Base-by-base conservation (phyloP, 768 basidiomycete species). In the Peribolospora kevripleyi region DNA sequence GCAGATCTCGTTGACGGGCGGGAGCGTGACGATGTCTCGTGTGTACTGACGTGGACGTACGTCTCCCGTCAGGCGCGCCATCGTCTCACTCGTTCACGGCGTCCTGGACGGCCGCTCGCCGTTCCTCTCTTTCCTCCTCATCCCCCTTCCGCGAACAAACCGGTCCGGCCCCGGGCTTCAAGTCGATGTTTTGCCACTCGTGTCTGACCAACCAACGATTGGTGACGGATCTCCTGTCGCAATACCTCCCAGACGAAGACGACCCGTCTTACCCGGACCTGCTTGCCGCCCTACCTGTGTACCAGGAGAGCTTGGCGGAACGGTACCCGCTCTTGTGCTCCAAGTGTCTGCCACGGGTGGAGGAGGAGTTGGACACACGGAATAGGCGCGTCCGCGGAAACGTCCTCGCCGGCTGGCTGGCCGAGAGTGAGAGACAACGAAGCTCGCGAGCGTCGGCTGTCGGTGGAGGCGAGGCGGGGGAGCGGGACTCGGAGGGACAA, bases 171-270 rank as follows among this genome's bases (percentile, higher is more conserved):
- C 25, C 25, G 25, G 25, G 25, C 25, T 25, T 25, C 25, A 25
- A 25, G 25, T 25, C 25, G 25, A 25, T 53, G 6, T 90, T 91
- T 69, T 95, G 88, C 68, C 79, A 81, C 61, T 77, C 76, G 6
- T 93, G 90, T 66, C 79, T 81, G 61, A 83, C 84, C n/a, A 95
- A 95, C 67, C 88, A 93, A 63, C 80, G 78, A 71, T 74, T 95
- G 45, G 71, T 86, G 53, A 71, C 83, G 58, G 84, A 87, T 66
- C 75, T 95, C 54, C 70, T 95, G 41, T 82, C 87, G 11, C 87
- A 82, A 62, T 95, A 90, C 66, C 74, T 91, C 43, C 41, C 48
- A 48, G 48, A 48, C 54, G 9, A n/a, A 50, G 61, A 88, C 84
- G 77, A 78, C 61, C 80, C 82, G 3, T 77, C 81, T 55, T 84